These are phyloP conservation scores for Pisolithus tinctorius DNA, from an alignment of 768 basidiomycete genomes.

Conservation along the genomic window DNA sequence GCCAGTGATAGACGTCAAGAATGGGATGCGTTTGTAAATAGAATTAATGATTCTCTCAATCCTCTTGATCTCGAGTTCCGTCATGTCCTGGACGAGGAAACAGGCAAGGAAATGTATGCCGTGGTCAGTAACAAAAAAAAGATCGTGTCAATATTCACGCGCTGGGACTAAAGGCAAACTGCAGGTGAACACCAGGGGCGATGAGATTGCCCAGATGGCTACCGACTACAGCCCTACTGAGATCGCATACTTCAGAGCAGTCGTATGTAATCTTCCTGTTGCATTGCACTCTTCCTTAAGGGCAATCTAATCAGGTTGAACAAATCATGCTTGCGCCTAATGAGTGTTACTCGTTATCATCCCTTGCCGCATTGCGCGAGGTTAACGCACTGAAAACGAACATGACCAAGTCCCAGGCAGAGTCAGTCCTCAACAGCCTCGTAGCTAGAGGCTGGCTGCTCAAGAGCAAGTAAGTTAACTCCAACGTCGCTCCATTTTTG, in stretches of 20 bases:
- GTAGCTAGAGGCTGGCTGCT: constrained; percentile 77
- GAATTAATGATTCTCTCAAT: constrained; percentile 59
- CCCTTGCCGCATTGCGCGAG: constrained; percentile 70
- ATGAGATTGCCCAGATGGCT: constrained; percentile 78
- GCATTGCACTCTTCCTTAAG: not conserved
- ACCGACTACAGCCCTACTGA: constrained; percentile 76
- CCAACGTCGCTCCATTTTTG: not conserved
- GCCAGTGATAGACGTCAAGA: constrained; percentile 35
- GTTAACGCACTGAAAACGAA: constrained; percentile 49
- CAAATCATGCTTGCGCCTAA: constrained; percentile 80
- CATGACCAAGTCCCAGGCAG: constrained; percentile 72
- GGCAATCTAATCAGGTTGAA: constrained; percentile 54
- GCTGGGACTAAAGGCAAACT: not conserved
- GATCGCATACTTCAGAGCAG: constrained; percentile 77
- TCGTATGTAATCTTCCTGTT: constrained; percentile 41
- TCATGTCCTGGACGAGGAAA: constrained; percentile 52
- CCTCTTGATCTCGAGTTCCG: constrained; percentile 70
- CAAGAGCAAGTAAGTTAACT: constrained; percentile 58
- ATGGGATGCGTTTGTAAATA: constrained; percentile 55
- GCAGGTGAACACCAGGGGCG: constrained; percentile 76
- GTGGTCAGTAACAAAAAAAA: constrained; percentile 44
- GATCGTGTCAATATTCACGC: not conserved
- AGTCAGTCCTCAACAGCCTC: constrained; percentile 67
- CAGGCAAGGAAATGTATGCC: constrained; percentile 58
- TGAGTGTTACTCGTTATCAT: constrained; percentile 70